Base-by-base conservation (phyloP, 1,284 basidiomycete genomes). In the Mycosarcoma mackinlayi region DNA sequence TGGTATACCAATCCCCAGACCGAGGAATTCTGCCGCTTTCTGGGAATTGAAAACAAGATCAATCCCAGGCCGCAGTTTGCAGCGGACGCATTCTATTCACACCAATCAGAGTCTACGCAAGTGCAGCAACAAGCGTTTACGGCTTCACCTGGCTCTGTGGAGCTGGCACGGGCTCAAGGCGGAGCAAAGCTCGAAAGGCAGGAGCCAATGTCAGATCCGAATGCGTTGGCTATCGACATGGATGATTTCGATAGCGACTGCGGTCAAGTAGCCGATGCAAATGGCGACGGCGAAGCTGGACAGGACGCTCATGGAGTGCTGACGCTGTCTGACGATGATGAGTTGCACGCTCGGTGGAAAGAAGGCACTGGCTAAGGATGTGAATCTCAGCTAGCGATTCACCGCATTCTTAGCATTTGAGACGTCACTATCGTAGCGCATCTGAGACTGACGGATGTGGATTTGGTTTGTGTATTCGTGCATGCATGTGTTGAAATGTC, bases 1-100 rank as follows among this genome's bases (percentile, higher is more conserved):
- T 89, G 88, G 85, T 94, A 92, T 83, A 89, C 89, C 6, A 97
- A 96, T 78, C 91, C 92, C 9, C 95, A 98, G 79, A 98, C 94
- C 0, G 88, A 89, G 54, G 90, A 92, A 1, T 91, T 97, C 72
- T 93, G 92, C 75, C 83, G 85, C 24, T 88, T 96, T 86, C 80
- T 97, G 25, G 87, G 88, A 4, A 87, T 98, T 28, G 86, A 88
- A 67, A 94, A 96, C 83, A 52, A 55, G 45, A 68, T 73, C 56
- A 73, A 73, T 28, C 60, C 64, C 1, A 18, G 51, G 1, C 63
- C 63, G 14, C 13, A 0, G n/a, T 44, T 44, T 16, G 28, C 41
- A 5, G 27, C 18, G 1, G 35, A 19, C 4, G 39, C 18, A 10
- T 50, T 39, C 14, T n/a, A 18, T 25, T 25, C 39, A n/a, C n/a